Evolutionary conservation across 441 rosid genomes (phyloP), one percentile per base, ranked within the genome.

Genomic region (Jatropha multifida): DNA sequence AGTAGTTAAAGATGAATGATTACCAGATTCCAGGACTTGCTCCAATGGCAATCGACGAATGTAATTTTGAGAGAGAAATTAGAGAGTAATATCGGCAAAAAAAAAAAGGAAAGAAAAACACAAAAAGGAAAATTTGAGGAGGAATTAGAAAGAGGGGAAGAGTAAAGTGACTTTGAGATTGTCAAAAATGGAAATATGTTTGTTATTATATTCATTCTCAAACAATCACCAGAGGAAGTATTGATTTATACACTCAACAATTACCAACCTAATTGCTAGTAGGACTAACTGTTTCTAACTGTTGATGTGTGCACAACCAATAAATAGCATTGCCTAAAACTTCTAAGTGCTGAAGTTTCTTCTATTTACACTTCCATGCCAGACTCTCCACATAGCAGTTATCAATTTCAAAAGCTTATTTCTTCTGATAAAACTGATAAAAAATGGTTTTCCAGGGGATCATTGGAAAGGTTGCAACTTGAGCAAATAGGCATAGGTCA

Each of bases 401-500:
- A 14, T 17, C 56, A 52, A 52, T 14, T 52, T 17, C 56, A 52
- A 52, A 52, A 52, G n/a, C 7, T 17, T 55, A n/a, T 55, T 7
- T 27, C 5, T 60, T 69, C 59, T 48, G 38, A 32, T 51, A 32
- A 64, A 59, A 65, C 73, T 54, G 69, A 73, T 32, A 11, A 72
- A 69, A 15, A 12, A 61, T 74, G 68, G 74, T 82, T 69, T 82
- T 77, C 63, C 79, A 94, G 99, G 86, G 87, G 85, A 59, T 94
- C 99, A 12, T 81, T 90, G 77, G 91, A 88, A 72, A 81, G 97
- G 71, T 76, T 94, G 84, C 93, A 91, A 81, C 81, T 92, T 71
- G 85, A 91, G 76, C 92, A 87, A 78, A 88, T 94, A 5, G 99
- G 99, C 77, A 90, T 94, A 0, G 97, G 97, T 46, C 99, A 93